Percentiles rank a stretch among this genome's conserved stretches.
Conservation (phyloP, 805 yeast genomes). For the Ogataea allantospora region DNA sequence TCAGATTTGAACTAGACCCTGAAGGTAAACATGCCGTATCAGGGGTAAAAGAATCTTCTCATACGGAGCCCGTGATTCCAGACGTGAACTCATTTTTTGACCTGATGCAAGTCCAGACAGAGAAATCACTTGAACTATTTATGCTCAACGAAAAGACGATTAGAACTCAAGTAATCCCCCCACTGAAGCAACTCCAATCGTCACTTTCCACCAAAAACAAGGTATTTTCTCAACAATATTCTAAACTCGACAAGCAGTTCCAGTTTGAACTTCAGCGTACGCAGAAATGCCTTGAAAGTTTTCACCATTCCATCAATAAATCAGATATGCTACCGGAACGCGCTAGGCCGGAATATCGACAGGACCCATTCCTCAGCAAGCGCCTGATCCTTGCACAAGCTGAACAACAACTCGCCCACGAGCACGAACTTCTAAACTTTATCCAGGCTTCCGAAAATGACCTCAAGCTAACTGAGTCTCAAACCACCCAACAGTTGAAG, state of each 20-base stretch:
- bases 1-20: slow-evolving; percentile 32
- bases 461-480: slow-evolving; percentile 42
- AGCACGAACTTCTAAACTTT: slow-evolving; percentile 45
- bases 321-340: slow-evolving; percentile 17
- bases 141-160: slow-evolving; percentile 39
- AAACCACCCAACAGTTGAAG: slow-evolving; percentile 41
- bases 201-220: slow-evolving; percentile 45
- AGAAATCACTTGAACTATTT: slow-evolving; percentile 34
- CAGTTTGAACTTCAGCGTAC: slow-evolving; percentile 36
- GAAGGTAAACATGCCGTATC: slow-evolving; percentile 23
- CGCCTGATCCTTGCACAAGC: slow-evolving; percentile 38
- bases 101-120: slow-evolving; percentile 27
- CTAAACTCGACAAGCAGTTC: slow-evolving; percentile 40
- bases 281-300: slow-evolving; percentile 28
- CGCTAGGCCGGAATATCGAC: slow-evolving; percentile 34
- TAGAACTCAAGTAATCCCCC: slow-evolving; percentile 40
- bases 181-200: slow-evolving; percentile 38
- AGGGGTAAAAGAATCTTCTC: slow-evolving; percentile 19
- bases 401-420: slow-evolving; percentile 42
- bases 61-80: not conserved
- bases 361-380: slow-evolving; percentile 47
- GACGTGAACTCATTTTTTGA: slow-evolving; percentile 32
- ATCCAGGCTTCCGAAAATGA: slow-evolving; percentile 41
- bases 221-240: slow-evolving; percentile 35
- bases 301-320: slow-evolving; percentile 22